Conservation (phyloP, 202 grass and related monocot genomes). For the Setaria viridis region DNA sequence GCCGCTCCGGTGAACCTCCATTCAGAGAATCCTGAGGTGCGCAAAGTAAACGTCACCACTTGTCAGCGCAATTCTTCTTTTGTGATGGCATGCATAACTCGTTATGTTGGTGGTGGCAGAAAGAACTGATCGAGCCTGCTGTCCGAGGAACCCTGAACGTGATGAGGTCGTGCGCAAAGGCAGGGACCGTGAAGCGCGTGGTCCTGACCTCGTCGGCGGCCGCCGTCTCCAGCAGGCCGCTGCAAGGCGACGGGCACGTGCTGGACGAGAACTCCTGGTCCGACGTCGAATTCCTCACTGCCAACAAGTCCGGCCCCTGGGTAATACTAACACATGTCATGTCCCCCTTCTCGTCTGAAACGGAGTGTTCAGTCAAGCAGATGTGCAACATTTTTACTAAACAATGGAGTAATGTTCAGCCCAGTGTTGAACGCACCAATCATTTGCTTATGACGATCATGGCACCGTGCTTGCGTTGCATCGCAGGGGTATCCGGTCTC, state of each 20-base stretch:
- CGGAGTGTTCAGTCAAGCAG: too few relatives aligned
- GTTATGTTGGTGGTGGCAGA: conserved; percentile 2
- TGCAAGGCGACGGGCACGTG: conserved; percentile 55
- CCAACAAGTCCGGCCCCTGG: conserved; percentile 15
- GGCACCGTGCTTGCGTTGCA: too few relatives aligned
- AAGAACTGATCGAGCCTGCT: conserved; percentile 58
- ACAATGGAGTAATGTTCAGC: too few relatives aligned
- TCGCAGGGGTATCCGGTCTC: conserved; percentile 62
- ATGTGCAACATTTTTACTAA: too few relatives aligned
- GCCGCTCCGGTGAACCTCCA: conserved; percentile 63
- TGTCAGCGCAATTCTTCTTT: too few relatives aligned
- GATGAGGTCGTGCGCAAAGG: conserved; percentile 67
- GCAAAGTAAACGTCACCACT: neutral
- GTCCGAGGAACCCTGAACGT: conserved; percentile 65
- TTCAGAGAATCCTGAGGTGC: conserved; percentile 60
- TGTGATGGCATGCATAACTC: too few relatives aligned
- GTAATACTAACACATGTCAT: too few relatives aligned
- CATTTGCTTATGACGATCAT: too few relatives aligned
- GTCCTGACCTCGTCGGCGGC: conserved; percentile 71
- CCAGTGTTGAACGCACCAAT: too few relatives aligned
- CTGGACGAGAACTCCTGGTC: conserved; percentile 67
- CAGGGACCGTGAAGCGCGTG: conserved; percentile 62
- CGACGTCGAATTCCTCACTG: conserved; percentile 55
- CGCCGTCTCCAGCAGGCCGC: conserved; percentile 15
- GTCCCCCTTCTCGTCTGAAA: too few relatives aligned